These are phyloP conservation scores for Hydrangea macrophylla DNA, from an alignment of 148 eudicot genomes.

Conservation along the genomic window DNA sequence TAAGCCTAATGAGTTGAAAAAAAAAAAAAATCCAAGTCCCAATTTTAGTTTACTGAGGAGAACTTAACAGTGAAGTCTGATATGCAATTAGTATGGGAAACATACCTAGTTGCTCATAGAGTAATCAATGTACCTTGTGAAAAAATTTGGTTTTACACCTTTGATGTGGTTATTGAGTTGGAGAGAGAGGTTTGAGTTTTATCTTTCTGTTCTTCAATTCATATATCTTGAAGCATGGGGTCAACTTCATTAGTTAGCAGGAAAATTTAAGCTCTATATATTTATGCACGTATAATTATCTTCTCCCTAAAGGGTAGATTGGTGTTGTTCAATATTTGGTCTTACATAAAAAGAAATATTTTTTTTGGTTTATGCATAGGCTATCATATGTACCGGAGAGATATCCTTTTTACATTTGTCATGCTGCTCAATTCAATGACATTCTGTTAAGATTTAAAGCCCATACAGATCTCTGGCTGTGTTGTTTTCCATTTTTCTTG, in stretches of 20 bases:
- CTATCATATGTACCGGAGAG: too few relatives aligned
- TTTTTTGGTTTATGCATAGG: neutral
- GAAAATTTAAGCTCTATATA: neutral
- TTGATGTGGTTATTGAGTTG: too few relatives aligned
- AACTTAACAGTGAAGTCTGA: too few relatives aligned
- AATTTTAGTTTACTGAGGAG: too few relatives aligned
- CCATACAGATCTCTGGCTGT: neutral
- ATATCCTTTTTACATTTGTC: neutral
- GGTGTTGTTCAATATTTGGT: neutral
- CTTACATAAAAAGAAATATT: too few relatives aligned
- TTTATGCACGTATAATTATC: neutral
- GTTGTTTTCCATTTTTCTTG: constrained; percentile 11
- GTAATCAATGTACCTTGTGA: neutral
- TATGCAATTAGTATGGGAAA: too few relatives aligned
- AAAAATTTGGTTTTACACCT: neutral
- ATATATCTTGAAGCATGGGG: neutral
- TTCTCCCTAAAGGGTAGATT: neutral
- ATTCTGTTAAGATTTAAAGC: neutral
- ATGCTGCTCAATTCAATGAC: neutral
- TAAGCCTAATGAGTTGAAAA: too few relatives aligned
- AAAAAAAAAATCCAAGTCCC: too few relatives aligned
- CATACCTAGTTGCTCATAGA: neutral
- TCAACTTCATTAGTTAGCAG: neutral
- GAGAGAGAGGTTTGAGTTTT: neutral
- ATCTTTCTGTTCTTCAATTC: neutral